Evolutionary conservation across 2,329 filamentous ascomycete species (phyloP), one percentile per base, ranked within the genome.

Genomic region (Penicillium sp.): DNA sequence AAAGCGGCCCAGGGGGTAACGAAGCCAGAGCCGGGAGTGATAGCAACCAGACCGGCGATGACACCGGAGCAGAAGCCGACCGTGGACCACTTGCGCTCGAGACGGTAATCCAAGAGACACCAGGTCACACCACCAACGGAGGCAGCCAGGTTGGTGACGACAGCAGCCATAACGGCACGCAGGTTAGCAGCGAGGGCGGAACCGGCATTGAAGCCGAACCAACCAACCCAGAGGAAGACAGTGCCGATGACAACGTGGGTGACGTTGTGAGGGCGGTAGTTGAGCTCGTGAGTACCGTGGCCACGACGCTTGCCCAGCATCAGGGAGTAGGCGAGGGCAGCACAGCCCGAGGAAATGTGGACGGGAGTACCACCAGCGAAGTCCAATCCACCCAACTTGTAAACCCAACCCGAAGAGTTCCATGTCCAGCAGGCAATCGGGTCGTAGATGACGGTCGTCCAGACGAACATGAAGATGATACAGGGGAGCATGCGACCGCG

Each of bases 381-480:
- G 76, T 96, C 92, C 45, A 96, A 83, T 27, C 90, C 90, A 47
- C 91, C 91, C 77, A 96, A 84, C 63, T 84, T 81, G 75, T 84
- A 89, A 13, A 88, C 86, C 92, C 92, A 96, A 22, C 92, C 92
- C 31, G 80, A 79, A 1, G 89, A 76, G 72, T 96, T 96, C 92
- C 92, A 96, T 9, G 90, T 96, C 92, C 92, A 96, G 82, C 91
- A 96, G 46, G 92, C 92, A 71, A 96, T 92, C 2, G 91, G 90
- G 68, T 96, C 91, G 76, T 96, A 96, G 71, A 96, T 89, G 57
- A 96, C 71, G 5, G 92, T 96, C 1, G 89, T 84, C 92, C 92
- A 96, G 73, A 96, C 79, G 70, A 96, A 93, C 88, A 96, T 95
- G 82, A 96, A 96, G 69, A 96, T 82, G 64, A 96, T 85, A 72